Evolutionary conservation across 2,329 filamentous ascomycete genomes (phyloP).

Genomic region (Sarocladiaceae sp.): DNA sequence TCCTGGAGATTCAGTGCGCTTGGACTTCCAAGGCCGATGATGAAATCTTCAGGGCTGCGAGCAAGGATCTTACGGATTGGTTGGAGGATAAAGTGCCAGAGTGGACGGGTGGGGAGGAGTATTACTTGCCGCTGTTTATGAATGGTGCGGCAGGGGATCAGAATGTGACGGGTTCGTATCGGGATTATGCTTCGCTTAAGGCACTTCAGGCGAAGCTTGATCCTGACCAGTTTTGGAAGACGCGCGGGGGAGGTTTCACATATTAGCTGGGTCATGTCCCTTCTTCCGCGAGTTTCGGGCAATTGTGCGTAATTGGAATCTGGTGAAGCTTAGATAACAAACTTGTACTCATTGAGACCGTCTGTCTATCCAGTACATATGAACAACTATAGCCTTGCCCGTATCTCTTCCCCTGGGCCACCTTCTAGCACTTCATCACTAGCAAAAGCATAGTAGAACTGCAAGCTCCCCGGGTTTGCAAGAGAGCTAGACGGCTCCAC

Average conservation of each 20-base stretch:
- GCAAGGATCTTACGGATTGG: constrained; percentile 17
- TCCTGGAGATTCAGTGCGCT: constrained; percentile 21
- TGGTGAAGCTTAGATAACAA: no score
- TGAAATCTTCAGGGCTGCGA: constrained; percentile 16
- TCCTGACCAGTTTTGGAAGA: constrained; percentile 22
- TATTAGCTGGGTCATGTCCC: no score
- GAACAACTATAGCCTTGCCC: no score
- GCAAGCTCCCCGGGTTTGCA: no score
- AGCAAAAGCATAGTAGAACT: no score
- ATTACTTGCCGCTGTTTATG: constrained; percentile 26
- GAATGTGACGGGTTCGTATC: constrained; percentile 24
- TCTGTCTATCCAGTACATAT: no score
- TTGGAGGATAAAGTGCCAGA: constrained; percentile 18
- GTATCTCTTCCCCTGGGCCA: no score
- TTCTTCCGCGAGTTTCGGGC: no score
- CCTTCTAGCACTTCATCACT: no score
- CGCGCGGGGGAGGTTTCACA: constrained; percentile 21
- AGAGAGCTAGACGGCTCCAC: no score
- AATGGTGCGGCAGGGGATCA: constrained; percentile 31
- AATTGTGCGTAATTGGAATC: no score
- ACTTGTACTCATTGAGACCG: no score
- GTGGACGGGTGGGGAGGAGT: constrained; percentile 16
- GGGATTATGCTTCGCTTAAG: constrained; percentile 24
- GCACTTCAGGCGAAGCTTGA: constrained; percentile 25
- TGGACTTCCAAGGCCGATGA: constrained; percentile 18